Conservation (phyloP, 495 filamentous ascomycete genomes). For the Penicillium waksmanii region DNA sequence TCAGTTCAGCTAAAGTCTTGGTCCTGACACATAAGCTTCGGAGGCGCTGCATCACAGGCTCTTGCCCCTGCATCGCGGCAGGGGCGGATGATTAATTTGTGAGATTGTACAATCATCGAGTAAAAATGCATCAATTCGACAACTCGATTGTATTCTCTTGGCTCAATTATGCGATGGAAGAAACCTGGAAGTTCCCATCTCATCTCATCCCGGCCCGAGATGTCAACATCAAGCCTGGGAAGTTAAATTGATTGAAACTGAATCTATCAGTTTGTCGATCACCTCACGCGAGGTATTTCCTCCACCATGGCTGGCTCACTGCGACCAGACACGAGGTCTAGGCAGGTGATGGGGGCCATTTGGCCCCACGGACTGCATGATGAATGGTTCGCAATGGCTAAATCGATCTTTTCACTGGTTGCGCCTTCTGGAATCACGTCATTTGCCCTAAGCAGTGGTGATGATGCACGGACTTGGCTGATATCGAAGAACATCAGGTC, state of each 20-base stretch:
- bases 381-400: conserved; percentile 1
- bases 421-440: conserved; percentile 19
- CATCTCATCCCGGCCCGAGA: background rate
- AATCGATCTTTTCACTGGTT: background rate
- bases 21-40: background rate
- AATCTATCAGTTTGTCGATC: conserved; percentile 3
- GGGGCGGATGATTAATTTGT: background rate
- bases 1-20: too few species aligned
- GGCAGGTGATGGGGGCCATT: background rate
- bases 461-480: conserved; percentile 13
- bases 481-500: conserved; percentile 1
- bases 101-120: background rate
- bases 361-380: background rate
- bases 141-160: background rate
- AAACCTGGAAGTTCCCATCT: background rate
- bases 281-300: conserved; percentile 1
- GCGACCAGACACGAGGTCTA: background rate
- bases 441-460: conserved; percentile 19
- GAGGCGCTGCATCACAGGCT: background rate
- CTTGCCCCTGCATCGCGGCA: background rate
- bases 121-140: background rate
- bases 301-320: background rate
- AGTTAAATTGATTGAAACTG: background rate
- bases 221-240: conserved; percentile 3
- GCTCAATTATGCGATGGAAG: background rate